Evolutionary conservation across 2,329 filamentous ascomycete species (phyloP), one percentile per base, ranked within the genome.

Genomic region (Gnomoniopsis sp.): DNA sequence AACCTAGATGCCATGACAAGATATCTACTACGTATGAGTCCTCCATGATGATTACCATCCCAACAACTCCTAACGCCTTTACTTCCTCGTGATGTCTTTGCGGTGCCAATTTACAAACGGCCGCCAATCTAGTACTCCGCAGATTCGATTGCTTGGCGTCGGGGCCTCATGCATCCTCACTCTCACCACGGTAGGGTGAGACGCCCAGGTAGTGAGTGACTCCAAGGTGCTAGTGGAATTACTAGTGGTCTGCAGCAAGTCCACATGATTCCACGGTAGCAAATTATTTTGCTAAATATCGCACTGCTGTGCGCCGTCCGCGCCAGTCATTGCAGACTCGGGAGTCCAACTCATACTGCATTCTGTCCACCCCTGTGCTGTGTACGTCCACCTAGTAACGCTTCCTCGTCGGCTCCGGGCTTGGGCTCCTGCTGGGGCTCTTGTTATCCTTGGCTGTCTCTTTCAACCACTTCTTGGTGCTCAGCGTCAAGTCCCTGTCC

Each of bases 401-500:
- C 74, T 87, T 87, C 70, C 88, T 85, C 62, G 87, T 85, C 6
- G 91, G 90, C 74, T 96, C 91, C 3, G 93, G 93, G 66, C 89
- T 95, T 0, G 93, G 91, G 71, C 90, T 96, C 69, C 91, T 84
- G 64, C 80, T 89, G 64, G 87, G 85, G 73, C 91, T 96, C 74
- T 91, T 85, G 70, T 88, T 88, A 76, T 97, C 93, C 67, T 89
- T 82, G 21, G 92, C 93, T 62, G 91, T 83, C 76, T 86, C 77
- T 79, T 90, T 90, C 71, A 98, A 79, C 93, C 93, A 98, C 82
- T 98, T 98, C 84, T 96, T 96, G 63, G 93, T 98, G 68, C 86
- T 86, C 66, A 98, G 82, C 63, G 89, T 87, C 67, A 99, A 75
- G 66, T 99, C 95, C 64, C 88, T 80, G 63, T 99, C 95, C 67